Percentiles rank a stretch among this genome's conserved stretches.
phyloP scores from a whole-genome alignment of 495 filamentous ascomycete species.

The Trichoderma asperelloides region DNA sequence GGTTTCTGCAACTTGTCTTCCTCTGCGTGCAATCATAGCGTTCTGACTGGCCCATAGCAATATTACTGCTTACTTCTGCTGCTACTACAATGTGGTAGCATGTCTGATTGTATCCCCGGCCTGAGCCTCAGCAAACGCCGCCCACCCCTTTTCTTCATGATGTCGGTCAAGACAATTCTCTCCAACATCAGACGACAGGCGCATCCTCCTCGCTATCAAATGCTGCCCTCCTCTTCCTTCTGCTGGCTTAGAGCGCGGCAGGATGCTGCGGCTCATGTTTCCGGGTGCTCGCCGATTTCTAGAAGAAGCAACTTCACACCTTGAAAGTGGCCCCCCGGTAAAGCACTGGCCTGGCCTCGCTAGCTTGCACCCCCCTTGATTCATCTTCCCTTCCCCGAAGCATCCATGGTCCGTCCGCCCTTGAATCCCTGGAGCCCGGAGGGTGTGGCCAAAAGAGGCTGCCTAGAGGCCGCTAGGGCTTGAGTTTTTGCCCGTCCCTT shows the following conservation, averaged over 20 bases:
- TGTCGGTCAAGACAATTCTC: no score
- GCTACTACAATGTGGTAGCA: background rate
- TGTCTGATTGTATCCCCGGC: no score
- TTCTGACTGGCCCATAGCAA: background rate
- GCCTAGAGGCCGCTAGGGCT: slow-evolving; percentile 5
- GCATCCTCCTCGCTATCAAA: no score
- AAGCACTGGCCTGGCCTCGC: background rate
- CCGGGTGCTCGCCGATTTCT: background rate
- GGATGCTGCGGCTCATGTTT: background rate
- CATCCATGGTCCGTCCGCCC: background rate
- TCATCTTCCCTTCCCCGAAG: background rate
- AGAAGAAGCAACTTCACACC: background rate
- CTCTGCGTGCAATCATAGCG: background rate
- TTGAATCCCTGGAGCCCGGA: slow-evolving; percentile 2
- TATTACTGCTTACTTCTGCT: background rate
- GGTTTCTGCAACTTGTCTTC: background rate
- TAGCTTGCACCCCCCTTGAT: background rate
- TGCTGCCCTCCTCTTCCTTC: no score
- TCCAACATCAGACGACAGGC: no score
- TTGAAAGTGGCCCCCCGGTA: background rate
- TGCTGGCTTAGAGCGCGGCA: no score
- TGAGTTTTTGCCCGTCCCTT: slow-evolving; percentile 6
- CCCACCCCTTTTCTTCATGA: no score
- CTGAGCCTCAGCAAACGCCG: background rate
- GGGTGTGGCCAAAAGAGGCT: slow-evolving; percentile 4